These are phyloP conservation scores for Curvularia sp. DNA, from an alignment of 2,329 filamentous ascomycete genomes.

Conservation along the genomic window DNA sequence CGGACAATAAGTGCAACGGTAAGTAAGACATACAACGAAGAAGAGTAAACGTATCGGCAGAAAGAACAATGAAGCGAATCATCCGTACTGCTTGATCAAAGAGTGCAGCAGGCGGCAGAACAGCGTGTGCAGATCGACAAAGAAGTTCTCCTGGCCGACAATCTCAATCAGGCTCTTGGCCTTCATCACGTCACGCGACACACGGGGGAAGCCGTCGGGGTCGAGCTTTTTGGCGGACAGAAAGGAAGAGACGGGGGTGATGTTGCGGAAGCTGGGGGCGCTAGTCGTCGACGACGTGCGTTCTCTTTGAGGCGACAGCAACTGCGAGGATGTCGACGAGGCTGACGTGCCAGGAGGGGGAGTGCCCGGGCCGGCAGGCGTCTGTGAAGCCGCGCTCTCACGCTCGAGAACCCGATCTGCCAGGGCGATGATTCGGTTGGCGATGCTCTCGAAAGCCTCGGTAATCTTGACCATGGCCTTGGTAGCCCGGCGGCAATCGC, in stretches of 20 bases:
- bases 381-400: conserved; percentile 40
- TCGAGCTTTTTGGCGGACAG: conserved; percentile 63
- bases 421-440: conserved; percentile 57
- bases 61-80: conserved; percentile 13
- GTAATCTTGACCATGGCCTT: conserved; percentile 51
- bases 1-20: too few species aligned
- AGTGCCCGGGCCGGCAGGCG: conserved; percentile 32
- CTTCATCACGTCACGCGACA: conserved; percentile 59
- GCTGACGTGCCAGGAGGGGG: conserved; percentile 43
- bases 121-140: conserved; percentile 63
- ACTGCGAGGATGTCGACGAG: conserved; percentile 37
- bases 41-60: conserved; percentile 23
- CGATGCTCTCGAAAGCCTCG: conserved; percentile 60
- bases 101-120: conserved; percentile 54
- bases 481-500: conserved; percentile 60
- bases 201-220: conserved; percentile 62
- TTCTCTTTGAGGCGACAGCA: conserved; percentile 39
- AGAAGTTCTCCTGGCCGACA: conserved; percentile 64
- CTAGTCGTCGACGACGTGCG: conserved; percentile 40
- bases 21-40: conserved; percentile 27
- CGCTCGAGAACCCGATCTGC: conserved; percentile 50
- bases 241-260: conserved; percentile 65
- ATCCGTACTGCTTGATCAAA: conserved; percentile 51
- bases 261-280: conserved; percentile 50
- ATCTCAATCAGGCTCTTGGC: conserved; percentile 65